Percentiles rank a stretch among this genome's conserved stretches.
phyloP scores from a whole-genome alignment of 805 yeast species.

The Candida corydali region DNA sequence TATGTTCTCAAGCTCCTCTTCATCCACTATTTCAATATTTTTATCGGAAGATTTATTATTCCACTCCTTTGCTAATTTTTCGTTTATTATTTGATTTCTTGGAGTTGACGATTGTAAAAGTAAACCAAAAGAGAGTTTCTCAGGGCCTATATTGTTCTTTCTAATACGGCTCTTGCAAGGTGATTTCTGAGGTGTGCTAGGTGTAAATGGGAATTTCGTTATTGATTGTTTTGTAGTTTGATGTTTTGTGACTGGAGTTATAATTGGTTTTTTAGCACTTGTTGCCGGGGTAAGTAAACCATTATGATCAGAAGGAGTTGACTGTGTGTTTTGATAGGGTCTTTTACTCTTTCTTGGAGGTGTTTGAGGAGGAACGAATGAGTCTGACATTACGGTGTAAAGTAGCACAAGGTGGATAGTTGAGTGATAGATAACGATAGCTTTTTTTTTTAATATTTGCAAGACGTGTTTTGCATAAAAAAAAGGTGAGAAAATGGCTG shows the following conservation, averaged over 20 bases:
- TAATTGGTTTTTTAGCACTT: conserved; percentile 4
- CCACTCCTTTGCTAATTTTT: conserved; percentile 32
- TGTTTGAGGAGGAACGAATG: conserved; percentile 9
- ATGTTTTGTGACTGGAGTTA: conserved; percentile 1
- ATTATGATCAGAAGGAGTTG: conserved; percentile 2
- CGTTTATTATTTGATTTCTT: conserved; percentile 27
- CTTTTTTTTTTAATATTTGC: too few species aligned
- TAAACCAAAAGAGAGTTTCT: conserved; percentile 19
- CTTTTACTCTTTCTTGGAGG: conserved; percentile 9
- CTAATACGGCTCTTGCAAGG: conserved; percentile 17
- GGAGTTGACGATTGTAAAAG: conserved; percentile 38
- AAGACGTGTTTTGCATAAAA: conserved; percentile 3
- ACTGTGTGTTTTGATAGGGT: not conserved
- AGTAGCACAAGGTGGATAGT: not conserved
- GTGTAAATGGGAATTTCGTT: conserved; percentile 5
- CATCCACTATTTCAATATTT: conserved; percentile 26
- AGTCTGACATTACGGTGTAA: not conserved
- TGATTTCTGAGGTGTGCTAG: conserved; percentile 27
- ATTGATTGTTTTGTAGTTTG: conserved; percentile 1
- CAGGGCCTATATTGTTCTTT: conserved; percentile 14
- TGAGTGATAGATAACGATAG: not conserved
- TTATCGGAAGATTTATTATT: conserved; percentile 27
- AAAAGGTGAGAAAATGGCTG: not conserved
- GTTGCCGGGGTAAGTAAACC: conserved; percentile 8
- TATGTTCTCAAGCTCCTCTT: conserved; percentile 15